phyloP scores from a whole-genome alignment of 2,329 filamentous ascomycete species.

The Teratosphaeria destructans region DNA sequence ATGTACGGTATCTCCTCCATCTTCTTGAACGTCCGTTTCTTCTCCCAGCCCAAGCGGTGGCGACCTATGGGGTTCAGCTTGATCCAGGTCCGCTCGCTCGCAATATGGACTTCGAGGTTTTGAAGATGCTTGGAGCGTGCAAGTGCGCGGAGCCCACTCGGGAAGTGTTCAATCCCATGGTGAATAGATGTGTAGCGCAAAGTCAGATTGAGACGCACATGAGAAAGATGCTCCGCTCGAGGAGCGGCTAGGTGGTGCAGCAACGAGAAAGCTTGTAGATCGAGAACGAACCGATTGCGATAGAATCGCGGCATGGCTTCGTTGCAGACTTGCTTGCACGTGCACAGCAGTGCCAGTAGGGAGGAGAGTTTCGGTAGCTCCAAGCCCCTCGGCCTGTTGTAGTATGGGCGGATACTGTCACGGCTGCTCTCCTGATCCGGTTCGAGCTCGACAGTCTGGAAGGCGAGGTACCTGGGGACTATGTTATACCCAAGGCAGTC shows the following conservation, averaged over 20 bases:
- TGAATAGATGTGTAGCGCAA: not conserved
- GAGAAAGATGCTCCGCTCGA: not conserved
- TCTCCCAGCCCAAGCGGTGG: not conserved
- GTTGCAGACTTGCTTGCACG: conserved; percentile 6
- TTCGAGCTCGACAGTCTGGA: not conserved
- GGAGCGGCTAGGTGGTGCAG: not conserved
- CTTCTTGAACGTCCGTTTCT: not conserved
- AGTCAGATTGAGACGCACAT: not conserved
- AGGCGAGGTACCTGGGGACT: too few species aligned
- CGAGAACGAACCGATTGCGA: not conserved
- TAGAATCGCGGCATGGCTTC: conserved; percentile 12
- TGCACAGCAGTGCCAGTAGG: conserved; percentile 5
- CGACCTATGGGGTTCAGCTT: not conserved
- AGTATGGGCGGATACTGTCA: not conserved
- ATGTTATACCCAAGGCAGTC: too few species aligned
- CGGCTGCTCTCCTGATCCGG: not conserved
- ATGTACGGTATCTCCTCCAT: not conserved
- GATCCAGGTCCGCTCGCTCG: not conserved
- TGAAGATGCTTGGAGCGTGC: not conserved
- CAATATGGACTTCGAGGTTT: not conserved
- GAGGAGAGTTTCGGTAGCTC: not conserved
- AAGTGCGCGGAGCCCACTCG: not conserved
- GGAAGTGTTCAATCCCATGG: not conserved
- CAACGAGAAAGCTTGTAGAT: not conserved
- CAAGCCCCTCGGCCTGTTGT: not conserved